Conservation (phyloP, 192 early-diverging fungal genomes). For the Kappamyces sp. region DNA sequence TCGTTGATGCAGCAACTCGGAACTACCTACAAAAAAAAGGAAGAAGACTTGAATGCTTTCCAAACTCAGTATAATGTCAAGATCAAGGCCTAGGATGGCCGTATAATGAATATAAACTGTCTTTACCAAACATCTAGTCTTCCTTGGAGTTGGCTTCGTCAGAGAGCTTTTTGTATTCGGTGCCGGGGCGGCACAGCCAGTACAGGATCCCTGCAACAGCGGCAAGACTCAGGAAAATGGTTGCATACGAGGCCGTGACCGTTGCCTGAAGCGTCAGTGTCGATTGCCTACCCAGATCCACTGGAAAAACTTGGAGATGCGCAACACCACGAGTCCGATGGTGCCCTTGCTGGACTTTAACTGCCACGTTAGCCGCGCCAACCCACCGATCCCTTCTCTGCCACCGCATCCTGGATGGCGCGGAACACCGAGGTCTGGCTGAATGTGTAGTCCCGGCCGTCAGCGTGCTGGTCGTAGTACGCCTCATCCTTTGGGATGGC, state of each 20-base stretch:
- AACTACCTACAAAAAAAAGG: slow-evolving; percentile 77
- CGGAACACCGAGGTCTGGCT: slow-evolving; percentile 11
- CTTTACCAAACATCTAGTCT: slow-evolving; percentile 1
- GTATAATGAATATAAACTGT: not conserved
- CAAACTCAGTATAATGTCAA: slow-evolving; percentile 88
- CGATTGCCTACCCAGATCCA: not conserved
- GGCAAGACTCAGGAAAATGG: not conserved
- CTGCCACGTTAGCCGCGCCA: slow-evolving; percentile 10
- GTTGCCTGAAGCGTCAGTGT: not conserved
- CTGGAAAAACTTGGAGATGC: not conserved
- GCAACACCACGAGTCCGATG: slow-evolving; percentile 2
- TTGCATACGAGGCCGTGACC: not conserved
- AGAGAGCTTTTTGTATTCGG: slow-evolving; percentile 13
- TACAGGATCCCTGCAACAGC: slow-evolving; percentile 4
- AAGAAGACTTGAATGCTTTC: slow-evolving; percentile 79
- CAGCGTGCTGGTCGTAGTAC: slow-evolving; percentile 29
- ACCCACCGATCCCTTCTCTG: slow-evolving; percentile 18
- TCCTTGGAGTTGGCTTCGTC: slow-evolving; percentile 2
- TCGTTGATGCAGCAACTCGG: slow-evolving; percentile 62
- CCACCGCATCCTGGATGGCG: slow-evolving; percentile 23
- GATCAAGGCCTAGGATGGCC: slow-evolving; percentile 28
- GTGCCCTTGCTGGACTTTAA: slow-evolving; percentile 11
- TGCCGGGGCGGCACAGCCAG: not conserved
- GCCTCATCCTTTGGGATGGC: slow-evolving; percentile 36
- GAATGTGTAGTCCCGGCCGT: slow-evolving; percentile 9